Percentiles rank a stretch among this genome's conserved stretches.
phyloP scores from a whole-genome alignment of 495 filamentous ascomycete genomes.

The Talaromyces nanjingensis region DNA sequence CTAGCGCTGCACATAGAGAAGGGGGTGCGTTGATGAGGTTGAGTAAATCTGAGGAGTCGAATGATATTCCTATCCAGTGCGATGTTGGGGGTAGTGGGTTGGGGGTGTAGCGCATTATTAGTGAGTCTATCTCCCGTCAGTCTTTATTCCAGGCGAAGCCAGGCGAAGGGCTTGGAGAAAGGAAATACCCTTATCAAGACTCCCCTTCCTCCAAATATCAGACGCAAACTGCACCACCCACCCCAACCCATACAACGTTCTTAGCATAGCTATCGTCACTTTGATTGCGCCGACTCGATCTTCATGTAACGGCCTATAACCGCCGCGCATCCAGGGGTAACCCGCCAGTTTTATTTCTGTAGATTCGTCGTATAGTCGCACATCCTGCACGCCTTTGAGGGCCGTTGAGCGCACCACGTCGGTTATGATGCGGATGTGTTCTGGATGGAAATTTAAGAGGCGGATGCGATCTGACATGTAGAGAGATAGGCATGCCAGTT shows the following conservation, averaged over 20 bases:
- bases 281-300: neutral
- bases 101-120: neutral
- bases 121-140: neutral
- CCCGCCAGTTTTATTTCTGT: neutral
- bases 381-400: neutral
- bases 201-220: neutral
- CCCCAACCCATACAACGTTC: neutral
- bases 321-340: neutral
- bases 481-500: neutral
- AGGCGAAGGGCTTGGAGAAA: neutral
- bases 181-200: neutral
- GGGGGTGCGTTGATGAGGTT: neutral
- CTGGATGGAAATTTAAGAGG: neutral
- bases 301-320: neutral
- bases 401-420: neutral
- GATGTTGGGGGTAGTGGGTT: neutral
- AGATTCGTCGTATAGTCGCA: neutral
- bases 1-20: too few species aligned
- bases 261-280: neutral
- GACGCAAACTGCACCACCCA: neutral
- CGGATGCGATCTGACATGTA: neutral
- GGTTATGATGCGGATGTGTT: neutral
- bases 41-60: neutral
- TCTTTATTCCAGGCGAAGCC: too few species aligned
- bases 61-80: neutral